Evolutionary conservation across 352 stramenopile species (phyloP).

Genomic region (Phytophthora megakarya): DNA sequence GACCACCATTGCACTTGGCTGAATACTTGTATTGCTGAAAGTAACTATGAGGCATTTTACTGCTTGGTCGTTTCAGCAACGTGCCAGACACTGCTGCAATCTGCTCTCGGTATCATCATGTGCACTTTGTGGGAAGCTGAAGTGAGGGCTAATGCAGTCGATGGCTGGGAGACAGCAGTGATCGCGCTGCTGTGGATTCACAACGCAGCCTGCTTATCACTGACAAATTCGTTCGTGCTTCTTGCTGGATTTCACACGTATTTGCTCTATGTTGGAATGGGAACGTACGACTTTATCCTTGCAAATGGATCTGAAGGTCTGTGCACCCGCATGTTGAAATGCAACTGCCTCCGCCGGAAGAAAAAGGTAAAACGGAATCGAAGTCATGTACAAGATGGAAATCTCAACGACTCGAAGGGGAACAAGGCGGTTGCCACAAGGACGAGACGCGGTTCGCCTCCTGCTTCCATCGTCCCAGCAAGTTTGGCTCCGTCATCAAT

Average conservation of each 20-base stretch:
- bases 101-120: conserved; percentile 76
- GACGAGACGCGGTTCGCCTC: conserved; percentile 28
- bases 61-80: conserved; percentile 67
- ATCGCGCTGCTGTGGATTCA: conserved; percentile 75
- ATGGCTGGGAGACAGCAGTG: conserved; percentile 51
- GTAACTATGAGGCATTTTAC: conserved; percentile 88
- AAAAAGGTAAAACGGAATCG: conserved; percentile 36
- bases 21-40: conserved; percentile 86
- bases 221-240: conserved; percentile 72
- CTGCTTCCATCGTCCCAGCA: conserved; percentile 17
- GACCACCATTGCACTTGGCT: conserved; percentile 90
- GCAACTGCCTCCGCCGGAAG: conserved; percentile 52
- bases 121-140: conserved; percentile 72
- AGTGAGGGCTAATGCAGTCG: conserved; percentile 43
- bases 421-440: conserved; percentile 7
- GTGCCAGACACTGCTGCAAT: conserved; percentile 63
- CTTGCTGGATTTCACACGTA: conserved; percentile 83
- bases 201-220: conserved; percentile 61
- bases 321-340: conserved; percentile 80
- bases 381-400: conserved; percentile 41
- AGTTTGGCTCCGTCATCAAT: conserved; percentile 24
- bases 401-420: conserved; percentile 21
- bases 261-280: conserved; percentile 65
- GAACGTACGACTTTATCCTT: conserved; percentile 88
- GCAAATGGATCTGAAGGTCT: conserved; percentile 75